These are phyloP conservation scores for Ogataea corticis DNA, from an alignment of 805 yeast species.

Conservation along the genomic window DNA sequence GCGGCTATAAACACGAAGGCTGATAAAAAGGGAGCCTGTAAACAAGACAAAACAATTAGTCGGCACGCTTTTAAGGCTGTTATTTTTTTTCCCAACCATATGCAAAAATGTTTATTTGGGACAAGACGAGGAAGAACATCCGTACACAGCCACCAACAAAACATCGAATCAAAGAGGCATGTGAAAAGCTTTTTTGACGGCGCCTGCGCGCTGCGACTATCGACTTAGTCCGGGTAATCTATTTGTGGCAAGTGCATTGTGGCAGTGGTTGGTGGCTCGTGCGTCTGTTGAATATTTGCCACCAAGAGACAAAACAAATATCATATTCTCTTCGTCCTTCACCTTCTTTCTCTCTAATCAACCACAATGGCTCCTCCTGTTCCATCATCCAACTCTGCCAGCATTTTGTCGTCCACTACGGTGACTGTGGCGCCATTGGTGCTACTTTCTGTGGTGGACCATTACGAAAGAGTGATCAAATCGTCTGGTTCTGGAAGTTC, in stretches of 20 bases:
- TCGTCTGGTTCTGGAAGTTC: constrained; percentile 36
- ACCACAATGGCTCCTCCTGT: constrained; percentile 17
- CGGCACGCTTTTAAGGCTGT: neutral
- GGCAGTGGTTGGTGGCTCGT: neutral
- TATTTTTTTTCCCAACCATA: neutral
- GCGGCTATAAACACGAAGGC: neutral
- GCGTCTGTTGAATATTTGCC: neutral
- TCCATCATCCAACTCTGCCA: constrained; percentile 32
- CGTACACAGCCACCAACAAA: constrained; percentile 2
- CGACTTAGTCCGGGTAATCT: too few species aligned
- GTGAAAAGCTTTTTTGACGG: neutral
- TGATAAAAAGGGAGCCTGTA: neutral
- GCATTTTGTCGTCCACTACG: constrained; percentile 30
- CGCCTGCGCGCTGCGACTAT: too few species aligned
- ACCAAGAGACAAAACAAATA: neutral
- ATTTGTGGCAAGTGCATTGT: neutral
- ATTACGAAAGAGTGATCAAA: constrained; percentile 78
- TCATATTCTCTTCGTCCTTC: neutral
- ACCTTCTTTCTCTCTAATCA: neutral
- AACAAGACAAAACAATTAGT: neutral
- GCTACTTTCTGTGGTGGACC: constrained; percentile 90
- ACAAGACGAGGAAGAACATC: neutral
- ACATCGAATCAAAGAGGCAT: neutral
- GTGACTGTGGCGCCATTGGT: constrained; percentile 97
- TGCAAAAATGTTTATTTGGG: constrained; percentile 1